These are phyloP conservation scores for Spathaspora sp. DNA, from an alignment of 805 yeast species.

Conservation along the genomic window DNA sequence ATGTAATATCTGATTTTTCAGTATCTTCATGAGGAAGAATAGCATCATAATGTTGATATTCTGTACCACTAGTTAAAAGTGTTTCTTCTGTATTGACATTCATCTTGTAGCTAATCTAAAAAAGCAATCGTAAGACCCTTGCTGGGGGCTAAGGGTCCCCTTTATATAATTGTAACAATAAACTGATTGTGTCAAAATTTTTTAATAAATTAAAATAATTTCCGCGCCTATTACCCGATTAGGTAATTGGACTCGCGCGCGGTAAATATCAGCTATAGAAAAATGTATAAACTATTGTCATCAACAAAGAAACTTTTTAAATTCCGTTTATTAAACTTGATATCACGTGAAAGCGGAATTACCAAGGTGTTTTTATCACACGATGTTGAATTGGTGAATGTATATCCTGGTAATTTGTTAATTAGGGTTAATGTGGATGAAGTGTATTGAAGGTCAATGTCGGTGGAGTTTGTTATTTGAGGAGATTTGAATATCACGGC, in stretches of 20 bases:
- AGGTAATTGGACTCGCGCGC: not conserved
- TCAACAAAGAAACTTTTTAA: not conserved
- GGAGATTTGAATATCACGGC: not conserved
- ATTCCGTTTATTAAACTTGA: not conserved
- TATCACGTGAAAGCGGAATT: not conserved
- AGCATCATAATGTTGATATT: conserved; percentile 17
- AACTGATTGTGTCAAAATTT: not conserved
- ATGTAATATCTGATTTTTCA: not conserved
- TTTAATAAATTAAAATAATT: not conserved
- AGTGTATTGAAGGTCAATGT: not conserved
- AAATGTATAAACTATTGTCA: not conserved
- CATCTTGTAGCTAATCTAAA: not conserved
- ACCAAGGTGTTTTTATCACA: not conserved
- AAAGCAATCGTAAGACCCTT: not conserved
- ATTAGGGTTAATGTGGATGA: not conserved
- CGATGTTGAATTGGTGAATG: not conserved
- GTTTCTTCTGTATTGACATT: conserved; percentile 24
- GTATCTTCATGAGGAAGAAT: conserved; percentile 3
- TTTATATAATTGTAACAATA: not conserved
- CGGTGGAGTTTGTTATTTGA: not conserved
- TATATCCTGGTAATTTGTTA: not conserved
- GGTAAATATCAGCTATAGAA: not conserved
- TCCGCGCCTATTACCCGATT: not conserved
- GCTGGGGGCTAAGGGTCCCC: not conserved
- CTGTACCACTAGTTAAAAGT: conserved; percentile 18